These are phyloP conservation scores for Heliosperma pusillum DNA, from an alignment of 148 eudicot genomes.

Conservation along the genomic window DNA sequence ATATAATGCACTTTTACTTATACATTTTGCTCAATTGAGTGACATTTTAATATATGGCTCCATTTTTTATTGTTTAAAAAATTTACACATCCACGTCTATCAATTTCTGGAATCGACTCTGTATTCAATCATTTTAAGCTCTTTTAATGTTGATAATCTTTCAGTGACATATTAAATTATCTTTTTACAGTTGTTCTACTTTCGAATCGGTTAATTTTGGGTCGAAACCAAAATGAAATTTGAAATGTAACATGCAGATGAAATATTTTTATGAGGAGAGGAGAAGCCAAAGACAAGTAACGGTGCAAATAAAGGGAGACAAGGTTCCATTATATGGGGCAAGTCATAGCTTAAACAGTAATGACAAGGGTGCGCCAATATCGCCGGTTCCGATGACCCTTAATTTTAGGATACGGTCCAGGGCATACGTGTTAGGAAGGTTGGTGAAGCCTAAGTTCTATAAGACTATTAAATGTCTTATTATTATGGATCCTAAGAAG, in stretches of 20 bases:
- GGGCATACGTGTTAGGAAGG: constrained; percentile 75
- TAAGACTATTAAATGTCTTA: constrained; percentile 42
- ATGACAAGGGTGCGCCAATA: constrained; percentile 34
- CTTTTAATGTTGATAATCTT: no score
- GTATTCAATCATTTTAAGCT: no score
- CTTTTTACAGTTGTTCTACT: no score
- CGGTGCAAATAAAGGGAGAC: constrained; percentile 43
- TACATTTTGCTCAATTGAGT: no score
- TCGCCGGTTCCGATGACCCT: constrained; percentile 52
- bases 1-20: no score
- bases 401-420: constrained; percentile 52
- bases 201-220: no score
- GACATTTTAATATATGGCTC: no score
- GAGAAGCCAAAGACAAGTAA: constrained; percentile 49
- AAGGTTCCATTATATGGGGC: constrained; percentile 71
- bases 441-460: constrained; percentile 79
- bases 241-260: constrained; percentile 33
- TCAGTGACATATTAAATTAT: no score
- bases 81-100: no score
- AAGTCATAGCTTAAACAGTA: constrained; percentile 44
- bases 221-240: no score
- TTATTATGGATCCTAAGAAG: constrained; percentile 61
- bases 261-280: constrained; percentile 62
- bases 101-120: no score
- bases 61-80: no score